These are phyloP conservation scores for Nepenthes alata DNA, from an alignment of 179 eudicot genomes.

Conservation along the genomic window DNA sequence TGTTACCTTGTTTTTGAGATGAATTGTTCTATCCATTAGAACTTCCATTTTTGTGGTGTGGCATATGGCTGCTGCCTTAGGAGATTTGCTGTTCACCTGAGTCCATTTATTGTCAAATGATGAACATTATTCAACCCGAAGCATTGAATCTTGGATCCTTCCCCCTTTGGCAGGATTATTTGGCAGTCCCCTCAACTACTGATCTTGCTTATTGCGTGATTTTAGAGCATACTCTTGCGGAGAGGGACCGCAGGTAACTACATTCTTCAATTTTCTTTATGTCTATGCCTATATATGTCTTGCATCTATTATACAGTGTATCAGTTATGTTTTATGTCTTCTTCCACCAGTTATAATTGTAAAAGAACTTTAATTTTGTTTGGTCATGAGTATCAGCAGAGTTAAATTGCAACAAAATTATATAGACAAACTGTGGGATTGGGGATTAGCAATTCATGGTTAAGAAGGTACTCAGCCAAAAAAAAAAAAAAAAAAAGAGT, in stretches of 20 bases:
- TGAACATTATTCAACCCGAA: background rate
- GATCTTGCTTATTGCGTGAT: conserved; percentile 86
- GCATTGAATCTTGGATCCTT: conserved; percentile 3
- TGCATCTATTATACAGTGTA: too few species aligned
- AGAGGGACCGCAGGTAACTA: conserved; percentile 84
- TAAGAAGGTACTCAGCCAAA: too few species aligned
- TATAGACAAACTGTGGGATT: too few species aligned
- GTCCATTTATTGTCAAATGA: background rate
- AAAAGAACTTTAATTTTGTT: too few species aligned
- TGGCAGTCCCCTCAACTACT: conserved; percentile 60
- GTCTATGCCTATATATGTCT: background rate
- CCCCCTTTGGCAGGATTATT: conserved; percentile 63
- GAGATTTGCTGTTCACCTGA: background rate
- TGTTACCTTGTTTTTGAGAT: too few species aligned
- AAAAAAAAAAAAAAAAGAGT: too few species aligned
- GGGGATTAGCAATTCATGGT: too few species aligned
- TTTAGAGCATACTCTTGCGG: conserved; percentile 91
- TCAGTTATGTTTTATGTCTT: too few species aligned
- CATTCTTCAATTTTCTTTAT: background rate
- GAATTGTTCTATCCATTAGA: too few species aligned
- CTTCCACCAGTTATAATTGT: too few species aligned
- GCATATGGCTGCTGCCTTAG: background rate
- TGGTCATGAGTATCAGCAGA: too few species aligned
- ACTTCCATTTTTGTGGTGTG: background rate
- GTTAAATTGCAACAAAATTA: too few species aligned